Conservation (phyloP, 2,329 filamentous ascomycete species). For the Gliomastix tumulicola region DNA sequence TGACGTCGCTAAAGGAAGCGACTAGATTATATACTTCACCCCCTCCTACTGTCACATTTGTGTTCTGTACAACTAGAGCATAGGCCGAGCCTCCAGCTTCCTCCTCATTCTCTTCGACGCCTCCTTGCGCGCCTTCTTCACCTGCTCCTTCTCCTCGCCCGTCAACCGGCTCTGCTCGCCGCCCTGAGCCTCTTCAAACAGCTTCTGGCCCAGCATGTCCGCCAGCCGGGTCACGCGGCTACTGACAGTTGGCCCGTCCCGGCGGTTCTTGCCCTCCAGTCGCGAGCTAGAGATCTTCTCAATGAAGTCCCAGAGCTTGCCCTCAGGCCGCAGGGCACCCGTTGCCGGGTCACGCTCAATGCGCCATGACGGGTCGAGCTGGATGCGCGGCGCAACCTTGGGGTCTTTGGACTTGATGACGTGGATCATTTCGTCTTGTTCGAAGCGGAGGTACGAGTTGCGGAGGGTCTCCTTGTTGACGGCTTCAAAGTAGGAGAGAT, state of each 20-base stretch:
- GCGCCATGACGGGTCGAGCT: constrained; percentile 68
- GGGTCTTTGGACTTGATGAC: constrained; percentile 62
- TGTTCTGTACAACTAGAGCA: too few relatives aligned
- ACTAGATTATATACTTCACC: too few relatives aligned
- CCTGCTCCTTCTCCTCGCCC: constrained; percentile 38
- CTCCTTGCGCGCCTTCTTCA: constrained; percentile 36
- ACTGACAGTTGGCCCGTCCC: constrained; percentile 87
- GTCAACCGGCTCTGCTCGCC: constrained; percentile 32
- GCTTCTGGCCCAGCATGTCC: constrained; percentile 60
- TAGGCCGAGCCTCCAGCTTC: constrained; percentile 42
- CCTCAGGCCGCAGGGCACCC: constrained; percentile 58
- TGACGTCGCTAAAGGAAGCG: too few relatives aligned
- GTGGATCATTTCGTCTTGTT: constrained; percentile 83
- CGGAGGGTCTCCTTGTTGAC: constrained; percentile 98
- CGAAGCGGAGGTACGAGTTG: constrained; percentile 82
- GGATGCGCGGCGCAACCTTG: constrained; percentile 55
- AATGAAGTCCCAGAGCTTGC: constrained; percentile 84
- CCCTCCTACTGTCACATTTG: too few relatives aligned
- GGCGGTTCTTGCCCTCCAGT: constrained; percentile 88
- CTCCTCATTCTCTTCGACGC: constrained; percentile 40
- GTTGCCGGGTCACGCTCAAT: constrained; percentile 57
- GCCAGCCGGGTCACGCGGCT: constrained; percentile 72
- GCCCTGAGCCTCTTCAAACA: constrained; percentile 55
- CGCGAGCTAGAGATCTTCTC: constrained; percentile 78
- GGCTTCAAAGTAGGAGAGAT: constrained; percentile 94